Base-by-base conservation (phyloP, 345 rosid species). In the Geranium rotundifolium region DNA sequence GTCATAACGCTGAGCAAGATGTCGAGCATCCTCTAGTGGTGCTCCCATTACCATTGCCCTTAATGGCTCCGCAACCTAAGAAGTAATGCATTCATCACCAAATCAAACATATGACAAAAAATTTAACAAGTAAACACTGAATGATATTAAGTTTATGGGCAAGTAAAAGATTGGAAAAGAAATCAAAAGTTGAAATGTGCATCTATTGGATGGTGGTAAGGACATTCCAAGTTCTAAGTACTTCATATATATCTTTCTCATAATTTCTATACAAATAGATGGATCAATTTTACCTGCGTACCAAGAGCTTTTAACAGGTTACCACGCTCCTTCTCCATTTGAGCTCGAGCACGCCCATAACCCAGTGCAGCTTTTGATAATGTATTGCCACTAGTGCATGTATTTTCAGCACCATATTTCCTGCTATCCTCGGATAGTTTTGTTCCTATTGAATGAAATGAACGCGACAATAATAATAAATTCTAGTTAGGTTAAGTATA, bases 11-110 rank as follows among this genome's bases (percentile, higher is more conserved):
- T 92, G 98, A 54, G 98, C 93, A 77, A 92, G 91, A 78, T 92
- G 98, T 16, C 98, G 85, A 14, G 98, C 98, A 82, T 92, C 98
- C 69, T 89, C 98, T 67, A 92, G 69, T 3, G 96, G 96, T 66
- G 98, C 89, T 75, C 96, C 98, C 93, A 84, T 85, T 62, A 89
- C 96, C 98, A 92, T 92, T 68, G 98, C 93, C 71, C 96, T 82
- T 68, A 92, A 64, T 60, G 98, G 98, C 77, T 92, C 98, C 34
- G 93, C 96, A 50, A 92, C 91, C 98, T 92, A 80, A 75, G 19
- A 50, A 59, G 56, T 8, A 34, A 34, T 34, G 41, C 10, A 34
- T 34, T 34, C 10, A 34, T 34, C 41, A 34, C 10, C 3, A 34
- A 5, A 34, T 34, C 41, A 34, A 34, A 23, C 27, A 23, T 23